Evolutionary conservation across 2,329 filamentous ascomycete species (phyloP), one percentile per base, ranked within the genome.

Genomic region (Mycosphaerella sp.): DNA sequence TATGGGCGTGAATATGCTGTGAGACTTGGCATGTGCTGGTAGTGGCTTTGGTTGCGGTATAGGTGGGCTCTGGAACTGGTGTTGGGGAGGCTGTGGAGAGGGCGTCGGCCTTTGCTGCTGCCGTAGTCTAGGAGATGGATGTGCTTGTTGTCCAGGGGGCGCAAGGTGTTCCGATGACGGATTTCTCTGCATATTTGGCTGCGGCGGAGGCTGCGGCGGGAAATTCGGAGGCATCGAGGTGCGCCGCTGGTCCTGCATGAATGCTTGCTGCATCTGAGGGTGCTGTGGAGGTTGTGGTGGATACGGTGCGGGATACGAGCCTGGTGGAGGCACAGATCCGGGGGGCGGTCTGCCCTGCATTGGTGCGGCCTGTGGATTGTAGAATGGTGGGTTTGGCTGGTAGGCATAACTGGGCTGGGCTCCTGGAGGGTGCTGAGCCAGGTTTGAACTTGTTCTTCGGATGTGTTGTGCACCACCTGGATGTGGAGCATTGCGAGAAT

Each of bases 1-100:
- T 59, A 98, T 95, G 0, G 93, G 93, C 0, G 93, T 98, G 68
- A 97, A 97, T 56, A 98, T 97, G 70, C 91, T 96, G 68, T 91
- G 86, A 21, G 86, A 85, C 69, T 91, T 91, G 34, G 78, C 72
- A 34, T 74, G 71, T 17, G 67, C 73, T 6, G 78, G 76, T 2
- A 80, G 63, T 5, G 87, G 84, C 65, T 85, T 87, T 2, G 86
- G 84, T 59, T 87, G 74, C 62, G 53, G 83, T 74, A 68, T 78
- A 68, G 62, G 81, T 59, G 66, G 79, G 69, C 71, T 82, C 67
- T 68, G 74, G 67, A 75, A 79, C 63, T 72, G 70, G 11, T 65
- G 69, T 32, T 78, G 79, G 36, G 76, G 75, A 12, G 76, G 76
- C 58, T 81, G 79, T 39, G 76, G 74, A 59, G 76, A 68, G 52